These are phyloP conservation scores for Eucalyptus albens DNA, from an alignment of 345 rosid genomes.

Conservation along the genomic window DNA sequence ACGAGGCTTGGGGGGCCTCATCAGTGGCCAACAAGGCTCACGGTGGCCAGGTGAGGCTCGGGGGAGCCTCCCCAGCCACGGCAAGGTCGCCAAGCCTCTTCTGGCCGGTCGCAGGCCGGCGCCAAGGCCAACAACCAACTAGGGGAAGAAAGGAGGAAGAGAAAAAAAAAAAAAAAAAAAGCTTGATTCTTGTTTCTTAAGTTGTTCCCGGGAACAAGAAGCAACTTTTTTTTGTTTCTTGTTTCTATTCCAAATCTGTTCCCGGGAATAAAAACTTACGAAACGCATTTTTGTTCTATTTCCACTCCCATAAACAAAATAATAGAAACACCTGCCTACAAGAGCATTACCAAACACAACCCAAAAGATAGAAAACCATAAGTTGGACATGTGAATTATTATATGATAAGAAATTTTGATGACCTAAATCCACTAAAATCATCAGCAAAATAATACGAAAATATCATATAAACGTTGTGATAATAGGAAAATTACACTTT, in stretches of 20 bases:
- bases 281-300: fast-evolving
- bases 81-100: too few species aligned
- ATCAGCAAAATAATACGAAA: too few species aligned
- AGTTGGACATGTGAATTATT: not conserved
- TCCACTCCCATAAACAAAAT: fast-evolving
- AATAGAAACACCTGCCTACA: too few species aligned
- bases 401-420: not conserved
- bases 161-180: too few species aligned
- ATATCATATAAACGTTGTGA: not conserved
- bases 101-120: fast-evolving
- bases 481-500: not conserved
- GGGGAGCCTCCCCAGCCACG: fast-evolving
- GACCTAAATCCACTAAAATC: not conserved
- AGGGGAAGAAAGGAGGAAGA: too few species aligned
- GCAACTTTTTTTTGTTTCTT: fast-evolving
- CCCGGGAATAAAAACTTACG: fast-evolving
- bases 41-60: too few species aligned
- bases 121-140: too few species aligned
- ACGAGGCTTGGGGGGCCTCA: too few species aligned
- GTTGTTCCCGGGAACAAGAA: too few species aligned
- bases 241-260: fast-evolving
- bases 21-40: too few species aligned
- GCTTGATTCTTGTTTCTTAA: too few species aligned
- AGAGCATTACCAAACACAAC: too few species aligned
- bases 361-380: not conserved